These are phyloP conservation scores for Daldinia eschscholtzii DNA, from an alignment of 2,329 filamentous ascomycete genomes.

Conservation along the genomic window DNA sequence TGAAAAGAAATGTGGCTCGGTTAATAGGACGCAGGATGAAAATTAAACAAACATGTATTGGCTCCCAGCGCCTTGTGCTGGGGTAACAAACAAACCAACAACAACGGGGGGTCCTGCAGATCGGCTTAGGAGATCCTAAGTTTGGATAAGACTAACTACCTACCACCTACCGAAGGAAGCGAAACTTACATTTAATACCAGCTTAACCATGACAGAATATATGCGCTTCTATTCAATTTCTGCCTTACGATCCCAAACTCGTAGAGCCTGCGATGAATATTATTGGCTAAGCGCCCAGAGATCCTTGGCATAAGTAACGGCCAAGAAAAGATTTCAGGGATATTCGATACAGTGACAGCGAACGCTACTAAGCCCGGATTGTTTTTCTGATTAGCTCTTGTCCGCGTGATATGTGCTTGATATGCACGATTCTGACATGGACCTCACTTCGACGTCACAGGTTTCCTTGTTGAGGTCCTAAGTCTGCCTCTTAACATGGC, in stretches of 20 bases:
- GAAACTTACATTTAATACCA: not conserved
- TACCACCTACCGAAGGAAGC: not conserved
- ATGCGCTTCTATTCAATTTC: not conserved
- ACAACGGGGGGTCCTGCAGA: slow-evolving; percentile 10
- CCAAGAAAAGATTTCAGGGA: not conserved
- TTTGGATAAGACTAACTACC: not conserved
- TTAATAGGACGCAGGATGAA: not conserved
- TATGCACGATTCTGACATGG: not conserved
- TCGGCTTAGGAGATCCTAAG: not conserved
- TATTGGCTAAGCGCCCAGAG: not conserved
- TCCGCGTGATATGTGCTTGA: not conserved
- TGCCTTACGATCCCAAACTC: not conserved
- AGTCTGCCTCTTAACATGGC: no score
- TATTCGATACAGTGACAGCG: not conserved
- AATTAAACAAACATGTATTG: not conserved
- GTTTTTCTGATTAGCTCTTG: not conserved
- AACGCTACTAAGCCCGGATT: not conserved
- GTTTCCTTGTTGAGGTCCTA: not conserved
- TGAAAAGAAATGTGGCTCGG: not conserved
- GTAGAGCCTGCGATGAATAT: not conserved
- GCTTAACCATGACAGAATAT: not conserved
- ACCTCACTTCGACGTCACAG: not conserved
- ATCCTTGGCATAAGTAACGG: not conserved
- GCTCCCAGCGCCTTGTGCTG: not conserved
- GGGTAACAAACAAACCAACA: not conserved